phyloP scores from a whole-genome alignment of 2,329 filamentous ascomycete species.

The Ophiostoma ulmi region DNA sequence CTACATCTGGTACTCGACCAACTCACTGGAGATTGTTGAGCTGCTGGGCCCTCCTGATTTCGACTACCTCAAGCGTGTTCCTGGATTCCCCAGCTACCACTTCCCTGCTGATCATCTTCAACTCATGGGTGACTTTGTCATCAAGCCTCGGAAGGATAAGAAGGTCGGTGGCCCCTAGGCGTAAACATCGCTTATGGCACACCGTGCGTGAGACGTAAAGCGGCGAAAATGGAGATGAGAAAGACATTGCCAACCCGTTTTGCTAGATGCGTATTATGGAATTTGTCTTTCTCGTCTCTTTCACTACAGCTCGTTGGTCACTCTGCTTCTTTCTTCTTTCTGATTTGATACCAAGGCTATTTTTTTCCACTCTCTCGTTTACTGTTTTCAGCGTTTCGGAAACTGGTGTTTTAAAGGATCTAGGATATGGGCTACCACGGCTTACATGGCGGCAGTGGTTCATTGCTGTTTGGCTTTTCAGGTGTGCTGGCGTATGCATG shows the following conservation, averaged over 20 bases:
- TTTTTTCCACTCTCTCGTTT: conserved; percentile 12
- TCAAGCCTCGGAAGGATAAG: conserved; percentile 82
- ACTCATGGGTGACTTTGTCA: conserved; percentile 80
- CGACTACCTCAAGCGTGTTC: conserved; percentile 77
- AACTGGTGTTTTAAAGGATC: conserved; percentile 13
- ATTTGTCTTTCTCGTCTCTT: neutral
- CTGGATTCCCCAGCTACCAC: conserved; percentile 89
- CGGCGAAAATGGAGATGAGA: no score
- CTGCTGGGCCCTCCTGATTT: conserved; percentile 82
- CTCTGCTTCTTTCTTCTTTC: neutral
- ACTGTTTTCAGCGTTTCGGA: conserved; percentile 16
- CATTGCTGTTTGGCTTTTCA: neutral
- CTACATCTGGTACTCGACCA: conserved; percentile 97
- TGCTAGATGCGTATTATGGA: neutral
- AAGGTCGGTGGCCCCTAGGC: conserved; percentile 40
- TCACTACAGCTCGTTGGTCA: neutral
- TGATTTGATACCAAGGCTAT: conserved; percentile 8
- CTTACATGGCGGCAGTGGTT: neutral
- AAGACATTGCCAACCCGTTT: neutral
- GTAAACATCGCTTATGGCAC: neutral
- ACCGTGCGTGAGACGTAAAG: neutral
- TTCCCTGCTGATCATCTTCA: conserved; percentile 92
- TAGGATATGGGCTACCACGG: neutral
- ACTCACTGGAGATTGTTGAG: conserved; percentile 75
- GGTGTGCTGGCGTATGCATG: neutral